Evolutionary conservation across 1,139 yeast genomes (phyloP), one percentile per base, ranked within the genome.

Genomic region (Diutina sp.): DNA sequence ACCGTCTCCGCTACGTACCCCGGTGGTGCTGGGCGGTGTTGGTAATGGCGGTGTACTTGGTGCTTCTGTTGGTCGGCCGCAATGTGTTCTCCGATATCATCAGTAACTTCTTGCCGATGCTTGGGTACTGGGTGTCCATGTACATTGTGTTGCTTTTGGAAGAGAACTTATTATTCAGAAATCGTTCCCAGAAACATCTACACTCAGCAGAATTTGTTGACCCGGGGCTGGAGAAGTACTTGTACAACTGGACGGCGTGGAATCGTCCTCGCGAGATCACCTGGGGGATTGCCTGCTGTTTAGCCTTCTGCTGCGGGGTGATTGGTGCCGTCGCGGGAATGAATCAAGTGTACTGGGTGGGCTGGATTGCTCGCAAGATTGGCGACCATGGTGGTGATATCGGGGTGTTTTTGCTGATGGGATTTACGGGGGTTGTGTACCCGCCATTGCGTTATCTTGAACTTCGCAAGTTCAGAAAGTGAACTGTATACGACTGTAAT

Each of bases 41-140:
- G 14, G 58, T 66, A 11, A 65, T 69, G 2, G 60, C 60, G 7
- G 59, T 67, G 11, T 66, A 64, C 59, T 60, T 67, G 57, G 65
- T 62, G 2, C 56, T 67, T 46, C 64, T 69, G 2, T 56, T 67
- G 41, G 66, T 60, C 6, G 71, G 71, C 6, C 62, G 61, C 48
- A 59, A 61, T 30, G 65, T 65, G 29, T 61, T 67, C 35, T 63
- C 69, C n/a, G 60, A 65, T 41, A 66, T 68, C 54, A 58, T 68
- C 14, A 62, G 66, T 28, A 67, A 67, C 55, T 67, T 67, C 55
- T 60, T 68, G 50, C 70, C 70, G 7, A 67, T 67, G 70, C 61
- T 67, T 50, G 70, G 68, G 3, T 67, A 68, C 58, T 68, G 71
- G 71, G 65, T 67, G 29, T 66, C 70, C 30, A 67, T 67, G 57